Evolutionary conservation across 495 filamentous ascomycete species (phyloP).

Genomic region (Penicillium goetzii): DNA sequence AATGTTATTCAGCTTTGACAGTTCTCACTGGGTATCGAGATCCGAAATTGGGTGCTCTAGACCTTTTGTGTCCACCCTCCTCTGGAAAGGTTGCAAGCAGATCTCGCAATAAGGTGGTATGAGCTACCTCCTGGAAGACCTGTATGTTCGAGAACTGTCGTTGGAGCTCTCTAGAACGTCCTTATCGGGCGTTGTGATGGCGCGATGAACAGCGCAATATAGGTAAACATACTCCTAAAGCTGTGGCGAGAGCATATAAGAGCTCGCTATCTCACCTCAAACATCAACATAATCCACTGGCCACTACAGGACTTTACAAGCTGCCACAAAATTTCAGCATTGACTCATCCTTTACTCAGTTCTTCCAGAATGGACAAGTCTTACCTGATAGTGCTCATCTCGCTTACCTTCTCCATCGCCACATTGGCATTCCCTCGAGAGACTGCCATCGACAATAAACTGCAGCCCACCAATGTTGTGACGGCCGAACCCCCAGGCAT

Average conservation of each 20-base stretch:
- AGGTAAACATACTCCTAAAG: background rate
- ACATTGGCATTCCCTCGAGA: conserved; percentile 22
- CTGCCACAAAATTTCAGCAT: background rate
- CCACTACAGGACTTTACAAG: background rate
- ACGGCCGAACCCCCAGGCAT: conserved; percentile 16
- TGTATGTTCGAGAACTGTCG: background rate
- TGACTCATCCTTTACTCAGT: background rate
- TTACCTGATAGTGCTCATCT: background rate
- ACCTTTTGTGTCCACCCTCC: background rate
- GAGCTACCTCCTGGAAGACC: background rate
- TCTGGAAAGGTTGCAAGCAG: background rate
- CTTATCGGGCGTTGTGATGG: background rate
- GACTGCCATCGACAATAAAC: background rate
- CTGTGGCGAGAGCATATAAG: background rate
- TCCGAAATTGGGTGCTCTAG: background rate
- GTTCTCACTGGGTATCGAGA: background rate
- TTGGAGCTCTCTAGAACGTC: background rate
- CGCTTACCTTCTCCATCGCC: background rate
- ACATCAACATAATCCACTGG: background rate
- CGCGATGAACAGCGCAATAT: background rate
- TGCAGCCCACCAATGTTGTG: conserved; percentile 7
- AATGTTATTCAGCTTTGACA: background rate
- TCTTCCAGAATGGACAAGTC: conserved; percentile 11
- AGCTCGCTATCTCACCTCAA: background rate
- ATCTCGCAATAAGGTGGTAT: background rate